Conservation (phyloP, 768 basidiomycete species). For the Podaxis rugospora region DNA sequence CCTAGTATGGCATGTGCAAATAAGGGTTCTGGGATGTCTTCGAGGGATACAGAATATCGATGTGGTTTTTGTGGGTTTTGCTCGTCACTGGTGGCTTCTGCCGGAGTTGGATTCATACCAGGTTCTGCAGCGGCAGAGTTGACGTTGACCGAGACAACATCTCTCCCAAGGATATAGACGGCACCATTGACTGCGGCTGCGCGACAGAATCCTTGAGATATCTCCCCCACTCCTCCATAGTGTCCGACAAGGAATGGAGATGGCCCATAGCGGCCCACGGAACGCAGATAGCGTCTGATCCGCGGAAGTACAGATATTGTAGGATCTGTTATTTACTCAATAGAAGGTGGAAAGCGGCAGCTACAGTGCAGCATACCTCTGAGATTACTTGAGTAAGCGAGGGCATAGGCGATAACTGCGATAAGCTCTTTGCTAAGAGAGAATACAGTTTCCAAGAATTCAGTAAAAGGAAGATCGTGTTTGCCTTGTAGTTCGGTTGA, state of each 20-base stretch:
- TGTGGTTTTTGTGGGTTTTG: constrained; percentile 10
- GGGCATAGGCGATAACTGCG: constrained; percentile 65
- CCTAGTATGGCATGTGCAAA: constrained; percentile 47
- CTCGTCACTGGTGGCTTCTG: neutral
- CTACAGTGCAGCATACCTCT: constrained; percentile 41
- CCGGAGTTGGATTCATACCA: neutral
- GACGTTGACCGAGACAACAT: constrained; percentile 28
- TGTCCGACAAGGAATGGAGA: constrained; percentile 89
- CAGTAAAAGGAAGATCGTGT: constrained; percentile 50
- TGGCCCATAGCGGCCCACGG: constrained; percentile 79
- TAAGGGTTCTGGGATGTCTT: constrained; percentile 58
- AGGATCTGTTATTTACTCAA: constrained; percentile 42
- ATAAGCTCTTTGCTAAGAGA: constrained; percentile 53
- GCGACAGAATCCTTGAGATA: constrained; percentile 88
- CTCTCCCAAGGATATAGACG: constrained; percentile 67
- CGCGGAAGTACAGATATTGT: constrained; percentile 65
- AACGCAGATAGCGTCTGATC: constrained; percentile 68
- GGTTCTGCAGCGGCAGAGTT: neutral
- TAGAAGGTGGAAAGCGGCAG: neutral
- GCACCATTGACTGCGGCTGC: constrained; percentile 78
- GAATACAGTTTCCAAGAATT: constrained; percentile 65
- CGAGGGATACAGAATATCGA: constrained; percentile 44
- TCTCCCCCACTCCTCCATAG: constrained; percentile 90
- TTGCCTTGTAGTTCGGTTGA: constrained; percentile 53
- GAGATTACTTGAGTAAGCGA: constrained; percentile 63